Evolutionary conservation across 306 rosid species (phyloP), one percentile per base, ranked within the genome.

Genomic region (Cyamopsis tetragonoloba): DNA sequence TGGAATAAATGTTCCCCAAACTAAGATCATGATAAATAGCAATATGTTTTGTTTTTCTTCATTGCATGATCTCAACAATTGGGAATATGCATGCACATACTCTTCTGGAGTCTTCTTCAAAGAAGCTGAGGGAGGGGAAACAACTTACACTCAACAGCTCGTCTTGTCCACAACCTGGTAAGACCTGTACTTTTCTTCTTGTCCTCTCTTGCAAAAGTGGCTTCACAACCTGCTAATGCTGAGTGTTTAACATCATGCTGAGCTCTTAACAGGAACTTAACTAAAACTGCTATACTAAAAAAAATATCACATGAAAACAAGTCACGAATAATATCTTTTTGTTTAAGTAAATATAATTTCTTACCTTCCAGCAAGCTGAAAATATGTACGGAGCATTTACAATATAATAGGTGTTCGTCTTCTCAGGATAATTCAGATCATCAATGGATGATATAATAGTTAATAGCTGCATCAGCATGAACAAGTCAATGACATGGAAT

Each of bases 351-450:
- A 28, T 37, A 27, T 51, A 53, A 38, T 23, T 14, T 78, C 75
- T 77, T 70, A 92, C 98, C 97, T 86, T 88, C 98, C 98, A 93
- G 83, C 97, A 93, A 39, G 97, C 86, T 35, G 98, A 89, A 82
- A 93, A 93, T 75, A 93, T 76, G 75, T 88, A 89, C 0, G 98
- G 97, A 34, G 49, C 88, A 74, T 93, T 93, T 70, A 84, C 97
- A 48, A 93, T 72, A 82, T 81, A 93, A 80, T 93, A 93, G 27
- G 98, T 70, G 61, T 85, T 78, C 51, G 97, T 80, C 87, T 72
- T 93, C 90, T 93, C 98, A 8, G 97, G 98, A 82, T 93, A 93
- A 80, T 93, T 93, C 75, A 84, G 74, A 77, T 93, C 98, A 80
- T 93, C 98, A 57, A 93, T 85, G 78, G 88, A 89, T 44, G 96